phyloP scores from a whole-genome alignment of 129 eudicot genomes.

The Daucus carota region DNA sequence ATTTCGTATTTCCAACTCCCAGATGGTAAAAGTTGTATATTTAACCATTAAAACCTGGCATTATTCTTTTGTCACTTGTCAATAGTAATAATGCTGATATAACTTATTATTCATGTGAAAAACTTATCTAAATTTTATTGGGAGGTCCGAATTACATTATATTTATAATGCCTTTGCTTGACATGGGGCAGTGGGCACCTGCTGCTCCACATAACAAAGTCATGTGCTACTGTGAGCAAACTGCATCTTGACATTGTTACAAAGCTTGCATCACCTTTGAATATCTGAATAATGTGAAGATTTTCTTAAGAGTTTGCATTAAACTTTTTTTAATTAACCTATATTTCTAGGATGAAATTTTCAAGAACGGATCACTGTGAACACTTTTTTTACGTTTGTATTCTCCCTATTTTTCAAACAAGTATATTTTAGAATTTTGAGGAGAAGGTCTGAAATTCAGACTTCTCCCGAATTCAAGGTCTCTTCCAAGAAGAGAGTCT shows the following conservation, averaged over 20 bases:
- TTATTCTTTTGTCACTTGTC: slow-evolving; percentile 22
- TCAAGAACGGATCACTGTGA: not conserved
- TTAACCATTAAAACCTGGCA: slow-evolving; percentile 6
- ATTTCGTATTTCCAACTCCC: slow-evolving; percentile 16
- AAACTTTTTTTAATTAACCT: not conserved
- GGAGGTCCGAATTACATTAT: not conserved
- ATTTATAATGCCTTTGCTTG: not conserved
- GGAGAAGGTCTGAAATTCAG: not conserved
- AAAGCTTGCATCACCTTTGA: not conserved
- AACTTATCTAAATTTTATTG: not conserved
- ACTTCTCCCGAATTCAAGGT: not conserved
- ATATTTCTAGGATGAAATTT: not conserved
- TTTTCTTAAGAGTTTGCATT: not conserved
- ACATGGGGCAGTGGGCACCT: not conserved
- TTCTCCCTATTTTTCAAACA: not conserved
- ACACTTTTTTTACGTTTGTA: too few relatives aligned
- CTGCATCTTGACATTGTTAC: not conserved
- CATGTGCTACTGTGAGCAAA: not conserved
- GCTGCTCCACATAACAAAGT: not conserved
- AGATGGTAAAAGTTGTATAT: slow-evolving; percentile 7
- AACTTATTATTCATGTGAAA: not conserved
- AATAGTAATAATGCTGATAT: slow-evolving; percentile 11
- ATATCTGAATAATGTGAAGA: not conserved
- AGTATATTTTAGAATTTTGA: not conserved
- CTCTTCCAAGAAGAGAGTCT: not conserved